A percentile compares a stretch with the other conserved stretches of the same genome.
phyloP scores from a whole-genome alignment of 495 filamentous ascomycete species.

The Sabuloglossum arenarium region DNA sequence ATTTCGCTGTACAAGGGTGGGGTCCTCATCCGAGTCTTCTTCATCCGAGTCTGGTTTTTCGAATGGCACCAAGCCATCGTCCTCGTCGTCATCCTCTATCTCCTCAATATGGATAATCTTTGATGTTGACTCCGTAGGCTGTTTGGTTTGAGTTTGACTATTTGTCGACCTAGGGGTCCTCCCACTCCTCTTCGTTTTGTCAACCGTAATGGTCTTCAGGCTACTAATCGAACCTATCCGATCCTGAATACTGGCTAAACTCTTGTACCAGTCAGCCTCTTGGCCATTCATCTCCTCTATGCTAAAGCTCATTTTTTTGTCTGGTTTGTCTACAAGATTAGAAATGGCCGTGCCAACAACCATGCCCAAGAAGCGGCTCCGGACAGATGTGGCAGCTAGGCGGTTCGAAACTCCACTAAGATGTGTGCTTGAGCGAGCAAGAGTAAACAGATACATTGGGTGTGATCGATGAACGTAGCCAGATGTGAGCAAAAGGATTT shows the following conservation, averaged over 20 bases:
- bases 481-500: conserved; percentile 55
- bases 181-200: not conserved
- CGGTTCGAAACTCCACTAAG: conserved; percentile 70
- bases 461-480: conserved; percentile 49
- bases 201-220: conserved; percentile 12
- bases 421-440: conserved; percentile 50
- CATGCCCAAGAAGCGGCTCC: conserved; percentile 77
- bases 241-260: conserved; percentile 41
- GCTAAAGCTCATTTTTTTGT: conserved; percentile 60
- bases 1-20: conserved; percentile 60
- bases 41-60: conserved; percentile 83
- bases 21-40: conserved; percentile 81
- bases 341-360: conserved; percentile 67
- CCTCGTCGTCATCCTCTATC: conserved; percentile 32
- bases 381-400: conserved; percentile 49
- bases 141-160: not conserved
- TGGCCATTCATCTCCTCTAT: conserved; percentile 51
- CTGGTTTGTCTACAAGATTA: conserved; percentile 52
- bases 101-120: conserved; percentile 49
- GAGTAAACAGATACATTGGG: conserved; percentile 34
- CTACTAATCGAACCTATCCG: conserved; percentile 34
- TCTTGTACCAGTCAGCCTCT: conserved; percentile 62
- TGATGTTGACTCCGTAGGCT: conserved; percentile 10
- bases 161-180: not conserved
- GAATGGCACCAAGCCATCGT: conserved; percentile 63